A percentile compares a stretch with the other conserved stretches of the same genome.
phyloP scores from a whole-genome alignment of 352 stramenopile genomes.

The Globisporangium spiculum region DNA sequence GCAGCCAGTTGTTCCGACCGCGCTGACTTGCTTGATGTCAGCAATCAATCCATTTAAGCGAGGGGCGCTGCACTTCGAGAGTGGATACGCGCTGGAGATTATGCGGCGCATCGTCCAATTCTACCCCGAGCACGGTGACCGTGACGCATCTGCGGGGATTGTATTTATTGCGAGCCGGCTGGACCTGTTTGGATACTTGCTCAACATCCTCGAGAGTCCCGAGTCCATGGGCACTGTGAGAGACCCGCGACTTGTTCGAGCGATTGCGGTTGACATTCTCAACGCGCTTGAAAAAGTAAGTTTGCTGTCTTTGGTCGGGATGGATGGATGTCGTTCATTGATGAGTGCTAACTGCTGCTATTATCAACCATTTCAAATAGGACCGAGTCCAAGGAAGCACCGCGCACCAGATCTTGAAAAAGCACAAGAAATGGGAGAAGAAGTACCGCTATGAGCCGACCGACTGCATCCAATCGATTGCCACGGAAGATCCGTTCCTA shows the following conservation, averaged over 20 bases:
- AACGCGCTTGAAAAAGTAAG: slow-evolving; percentile 74
- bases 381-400: slow-evolving; percentile 67
- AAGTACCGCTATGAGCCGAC: slow-evolving; percentile 60
- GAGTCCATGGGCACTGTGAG: slow-evolving; percentile 51
- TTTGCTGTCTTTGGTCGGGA: background rate
- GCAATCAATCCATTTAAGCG: slow-evolving; percentile 46
- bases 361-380: slow-evolving; percentile 61
- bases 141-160: slow-evolving; percentile 56
- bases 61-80: slow-evolving; percentile 60
- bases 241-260: slow-evolving; percentile 57
- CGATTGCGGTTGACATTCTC: slow-evolving; percentile 74
- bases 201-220: slow-evolving; percentile 75
- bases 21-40: slow-evolving; percentile 56
- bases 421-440: slow-evolving; percentile 89
- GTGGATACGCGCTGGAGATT: slow-evolving; percentile 67
- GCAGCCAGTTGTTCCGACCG: slow-evolving; percentile 49
- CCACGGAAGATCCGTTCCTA: slow-evolving; percentile 72
- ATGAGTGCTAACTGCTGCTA: background rate
- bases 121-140: slow-evolving; percentile 68
- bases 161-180: slow-evolving; percentile 67
- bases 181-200: slow-evolving; percentile 68
- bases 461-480: slow-evolving; percentile 36
- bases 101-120: slow-evolving; percentile 66
- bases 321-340: background rate
- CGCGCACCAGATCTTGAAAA: slow-evolving; percentile 81